phyloP scores from a whole-genome alignment of 768 basidiomycete genomes.

The Boletus edulis region DNA sequence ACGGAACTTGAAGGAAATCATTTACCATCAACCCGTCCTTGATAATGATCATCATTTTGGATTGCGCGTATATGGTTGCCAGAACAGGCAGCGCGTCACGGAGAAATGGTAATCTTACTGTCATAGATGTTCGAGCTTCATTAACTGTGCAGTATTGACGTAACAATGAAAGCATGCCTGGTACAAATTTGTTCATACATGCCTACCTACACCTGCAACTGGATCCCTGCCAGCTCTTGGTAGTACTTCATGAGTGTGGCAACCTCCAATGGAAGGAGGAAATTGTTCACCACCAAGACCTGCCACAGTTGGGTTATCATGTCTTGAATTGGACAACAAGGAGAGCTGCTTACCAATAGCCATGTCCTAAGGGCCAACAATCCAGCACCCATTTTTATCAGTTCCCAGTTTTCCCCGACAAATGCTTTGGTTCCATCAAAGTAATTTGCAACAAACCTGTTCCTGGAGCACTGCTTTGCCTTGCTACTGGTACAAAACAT shows the following conservation, averaged over 20 bases:
- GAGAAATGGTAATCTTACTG: too few relatives aligned
- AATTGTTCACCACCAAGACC: conserved; percentile 55
- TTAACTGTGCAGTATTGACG: too few relatives aligned
- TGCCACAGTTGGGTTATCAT: conserved; percentile 20
- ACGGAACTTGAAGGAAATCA: too few relatives aligned
- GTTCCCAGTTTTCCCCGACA: conserved; percentile 57
- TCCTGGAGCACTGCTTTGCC: conserved; percentile 33
- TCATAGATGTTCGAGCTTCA: too few relatives aligned
- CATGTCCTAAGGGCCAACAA: conserved; percentile 61
- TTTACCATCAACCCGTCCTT: too few relatives aligned
- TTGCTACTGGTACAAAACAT: background rate
- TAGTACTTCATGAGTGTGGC: conserved; percentile 52
- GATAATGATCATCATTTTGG: too few relatives aligned
- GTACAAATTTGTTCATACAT: background rate
- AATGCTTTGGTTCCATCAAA: conserved; percentile 52
- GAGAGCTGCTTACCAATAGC: conserved; percentile 46
- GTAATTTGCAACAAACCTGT: conserved; percentile 55
- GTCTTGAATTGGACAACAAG: background rate
- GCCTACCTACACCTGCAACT: conserved; percentile 30
- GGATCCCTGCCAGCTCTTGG: conserved; percentile 48
- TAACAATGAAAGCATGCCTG: too few relatives aligned
- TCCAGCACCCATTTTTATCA: conserved; percentile 70
- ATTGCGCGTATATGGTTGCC: too few relatives aligned
- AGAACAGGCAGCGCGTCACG: too few relatives aligned
- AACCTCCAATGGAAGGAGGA: conserved; percentile 50